Base-by-base conservation (phyloP, 805 yeast genomes). In the Saccharomycopsis olivae region DNA sequence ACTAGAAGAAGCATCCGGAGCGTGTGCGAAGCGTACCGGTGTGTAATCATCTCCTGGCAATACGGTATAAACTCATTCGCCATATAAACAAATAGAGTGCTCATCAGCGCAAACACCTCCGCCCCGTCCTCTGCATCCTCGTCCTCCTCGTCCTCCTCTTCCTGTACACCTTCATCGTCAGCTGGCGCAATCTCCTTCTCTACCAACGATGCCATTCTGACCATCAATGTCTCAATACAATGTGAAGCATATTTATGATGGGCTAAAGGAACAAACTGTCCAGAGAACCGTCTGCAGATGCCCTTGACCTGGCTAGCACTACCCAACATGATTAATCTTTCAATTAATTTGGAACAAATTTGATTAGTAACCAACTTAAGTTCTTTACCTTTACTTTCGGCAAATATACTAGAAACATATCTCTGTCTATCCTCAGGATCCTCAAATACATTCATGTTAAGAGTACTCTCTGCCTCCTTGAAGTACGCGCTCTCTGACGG, bases 191-290 rank as follows among this genome's bases (percentile, higher is more conserved):
- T 53, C 54, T 86, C 95, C 49, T 75, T 73, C 55, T 84, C 95
- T 11, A 83, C 68, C 40, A 81, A 56, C 1, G 83, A 74, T 2
- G 95, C 89, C 39, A 75, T 58, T 56, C 89, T 67, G 23, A 81
- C 82, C 21, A 89, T 58, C 28, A 87, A 65, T 0, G 97, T 84
- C 57, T 89, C 97, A 39, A 87, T 65, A 46, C 94, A 94, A 58
- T 92, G 98, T 1, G 96, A 88, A 1, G 96, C 77, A 55, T 86
- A 89, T 56, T 88, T 87, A 53, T 92, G 96, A 50, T 76, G 76
- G 3, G 92, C 72, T 48, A 88, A 65, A 16, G 78, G 73, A n/a
- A 70, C 73, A 50, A 84, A 80, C 48, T 81, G 81, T n/a, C 82
- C 85, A 31, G 66, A 66, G 53, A 87, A 82, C 1, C 78, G 73